Conservation (phyloP, 2,329 filamentous ascomycete species). For the Coniochaeta hoffmannii region DNA sequence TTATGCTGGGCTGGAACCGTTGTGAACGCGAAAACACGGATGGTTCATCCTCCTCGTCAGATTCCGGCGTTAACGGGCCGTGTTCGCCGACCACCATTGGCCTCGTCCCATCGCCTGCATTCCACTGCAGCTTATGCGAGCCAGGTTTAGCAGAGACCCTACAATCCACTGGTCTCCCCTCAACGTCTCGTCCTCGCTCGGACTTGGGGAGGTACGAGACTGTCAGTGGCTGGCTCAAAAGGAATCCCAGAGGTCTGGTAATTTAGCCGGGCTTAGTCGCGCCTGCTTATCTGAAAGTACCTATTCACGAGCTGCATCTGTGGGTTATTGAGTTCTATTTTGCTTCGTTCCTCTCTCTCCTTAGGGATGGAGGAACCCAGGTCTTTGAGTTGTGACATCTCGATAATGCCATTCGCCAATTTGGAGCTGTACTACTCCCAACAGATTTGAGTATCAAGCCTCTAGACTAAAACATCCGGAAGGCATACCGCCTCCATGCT, state of each 20-base stretch:
- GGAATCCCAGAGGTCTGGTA: neutral
- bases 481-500: neutral
- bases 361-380: no score
- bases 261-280: neutral
- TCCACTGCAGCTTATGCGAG: neutral
- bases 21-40: no score
- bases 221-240: no score
- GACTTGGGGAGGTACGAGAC: neutral
- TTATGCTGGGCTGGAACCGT: neutral
- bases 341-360: no score
- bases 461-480: neutral
- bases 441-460: neutral
- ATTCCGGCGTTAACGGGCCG: neutral
- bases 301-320: neutral
- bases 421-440: neutral
- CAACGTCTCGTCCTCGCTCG: neutral
- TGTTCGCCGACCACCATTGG: neutral
- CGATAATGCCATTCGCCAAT: neutral
- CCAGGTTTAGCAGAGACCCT: neutral
- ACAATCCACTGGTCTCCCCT: no score
- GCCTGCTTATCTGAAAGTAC: no score
- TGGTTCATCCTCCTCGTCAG: neutral
- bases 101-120: neutral
- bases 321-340: no score
- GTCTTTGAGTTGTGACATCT: no score